A percentile compares a stretch with the other conserved stretches of the same genome.
Conservation (phyloP, 2,329 filamentous ascomycete genomes). For the Tothia fuscella region DNA sequence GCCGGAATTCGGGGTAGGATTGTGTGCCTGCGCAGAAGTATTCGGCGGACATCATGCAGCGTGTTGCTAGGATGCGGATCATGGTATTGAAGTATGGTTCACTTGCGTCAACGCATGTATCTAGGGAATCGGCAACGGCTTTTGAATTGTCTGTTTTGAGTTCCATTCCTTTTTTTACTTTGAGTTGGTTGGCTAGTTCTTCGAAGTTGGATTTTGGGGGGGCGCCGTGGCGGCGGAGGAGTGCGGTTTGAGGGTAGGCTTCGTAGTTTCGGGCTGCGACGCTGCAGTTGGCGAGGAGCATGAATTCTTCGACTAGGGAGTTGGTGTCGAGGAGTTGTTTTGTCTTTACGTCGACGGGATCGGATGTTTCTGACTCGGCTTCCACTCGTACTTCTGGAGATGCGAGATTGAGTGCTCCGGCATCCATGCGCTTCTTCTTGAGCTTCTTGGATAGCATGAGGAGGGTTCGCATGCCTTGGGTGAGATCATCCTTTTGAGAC, state of each 20-base stretch:
- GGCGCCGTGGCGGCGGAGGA: constrained; percentile 81
- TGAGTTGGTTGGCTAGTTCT: constrained; percentile 81
- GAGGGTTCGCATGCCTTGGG: constrained; percentile 75
- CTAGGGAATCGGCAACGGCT: constrained; percentile 86
- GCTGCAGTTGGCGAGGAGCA: constrained; percentile 94
- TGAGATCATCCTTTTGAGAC: constrained; percentile 80
- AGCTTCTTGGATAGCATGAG: constrained; percentile 85
- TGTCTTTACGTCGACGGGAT: constrained; percentile 91
- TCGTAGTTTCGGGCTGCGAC: constrained; percentile 85
- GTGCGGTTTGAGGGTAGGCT: constrained; percentile 87
- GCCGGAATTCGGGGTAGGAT: constrained; percentile 84
- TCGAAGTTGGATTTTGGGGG: constrained; percentile 96
- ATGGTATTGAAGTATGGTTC: constrained; percentile 98
- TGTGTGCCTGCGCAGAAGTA: constrained; percentile 96
- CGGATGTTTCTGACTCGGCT: constrained; percentile 88
- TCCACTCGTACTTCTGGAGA: constrained; percentile 97
- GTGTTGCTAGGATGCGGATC: constrained; percentile 90
- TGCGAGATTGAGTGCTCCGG: constrained; percentile 85
- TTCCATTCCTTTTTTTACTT: constrained; percentile 70
- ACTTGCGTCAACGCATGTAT: constrained; percentile 62
- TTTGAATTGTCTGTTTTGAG: constrained; percentile 77
- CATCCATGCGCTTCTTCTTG: constrained; percentile 90
- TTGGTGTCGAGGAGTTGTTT: constrained; percentile 92
- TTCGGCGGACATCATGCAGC: constrained; percentile 98
- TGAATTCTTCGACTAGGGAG: constrained; percentile 96